phyloP scores from a whole-genome alignment of 1,284 basidiomycete genomes.

The Moesziomyces sp. region DNA sequence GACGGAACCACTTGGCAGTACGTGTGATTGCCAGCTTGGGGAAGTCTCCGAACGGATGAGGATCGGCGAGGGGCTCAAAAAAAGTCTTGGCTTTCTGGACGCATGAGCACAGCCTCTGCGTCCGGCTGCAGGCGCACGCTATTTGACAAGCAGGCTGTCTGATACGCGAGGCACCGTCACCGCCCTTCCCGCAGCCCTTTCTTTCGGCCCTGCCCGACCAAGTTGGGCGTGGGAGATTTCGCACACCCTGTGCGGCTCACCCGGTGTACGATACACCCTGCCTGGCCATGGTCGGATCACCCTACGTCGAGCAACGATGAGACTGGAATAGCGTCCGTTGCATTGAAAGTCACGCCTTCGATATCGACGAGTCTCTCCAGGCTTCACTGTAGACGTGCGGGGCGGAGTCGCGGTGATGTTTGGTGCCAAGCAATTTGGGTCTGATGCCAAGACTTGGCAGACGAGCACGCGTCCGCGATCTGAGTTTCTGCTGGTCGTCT shows the following conservation, averaged over 20 bases:
- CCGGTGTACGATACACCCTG: not conserved
- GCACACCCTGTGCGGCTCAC: not conserved
- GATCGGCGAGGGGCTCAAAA: slow-evolving; percentile 34
- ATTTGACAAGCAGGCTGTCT: not conserved
- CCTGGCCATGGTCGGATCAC: not conserved
- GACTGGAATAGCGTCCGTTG: not conserved
- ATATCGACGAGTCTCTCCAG: too few species aligned
- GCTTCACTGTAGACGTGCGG: too few species aligned
- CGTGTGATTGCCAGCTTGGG: not conserved
- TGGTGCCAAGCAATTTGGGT: slow-evolving; percentile 24
- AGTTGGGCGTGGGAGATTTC: not conserved
- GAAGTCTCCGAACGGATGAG: slow-evolving; percentile 16
- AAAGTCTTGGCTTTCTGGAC: slow-evolving; percentile 36
- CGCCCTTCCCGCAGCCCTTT: too few species aligned
- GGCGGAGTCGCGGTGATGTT: not conserved
- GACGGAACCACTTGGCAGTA: too few species aligned
- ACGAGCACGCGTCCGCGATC: not conserved
- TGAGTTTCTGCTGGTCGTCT: too few species aligned
- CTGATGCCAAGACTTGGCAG: slow-evolving; percentile 24
- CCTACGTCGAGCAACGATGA: too few species aligned
- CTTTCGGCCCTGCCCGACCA: too few species aligned
- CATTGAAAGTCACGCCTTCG: not conserved
- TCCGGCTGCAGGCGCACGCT: not conserved
- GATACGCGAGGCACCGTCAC: not conserved
- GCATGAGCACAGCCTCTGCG: slow-evolving; percentile 19